Evolutionary conservation across 495 filamentous ascomycete species (phyloP), one percentile per base, ranked within the genome.

Genomic region (Penicillium crystallinum): DNA sequence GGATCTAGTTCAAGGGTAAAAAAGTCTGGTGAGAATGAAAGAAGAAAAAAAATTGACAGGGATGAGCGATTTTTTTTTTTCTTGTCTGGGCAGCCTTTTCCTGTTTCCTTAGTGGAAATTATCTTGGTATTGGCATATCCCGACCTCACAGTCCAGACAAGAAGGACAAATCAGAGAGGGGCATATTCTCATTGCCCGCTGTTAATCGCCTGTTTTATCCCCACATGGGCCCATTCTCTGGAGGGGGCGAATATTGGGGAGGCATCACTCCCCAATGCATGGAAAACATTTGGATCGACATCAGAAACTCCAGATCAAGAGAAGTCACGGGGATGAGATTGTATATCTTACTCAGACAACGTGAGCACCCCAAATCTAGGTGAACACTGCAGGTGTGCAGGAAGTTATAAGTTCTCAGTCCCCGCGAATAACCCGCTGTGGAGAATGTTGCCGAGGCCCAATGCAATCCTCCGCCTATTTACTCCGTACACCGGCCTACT

Each of bases 361-460:
- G 23, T 27, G 23, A 7, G 23, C 23, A 27, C 7, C 23, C 7
- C 7, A 27, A 3, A 27, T 27, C 23, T 7, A 7, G 23, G 23
- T 27, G n/a, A n/a, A n/a, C n/a, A n/a, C n/a, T n/a, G n/a, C n/a
- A n/a, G n/a, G n/a, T n/a, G n/a, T n/a, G n/a, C 23, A 27, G 6
- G 6, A 41, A 19, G 21, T 41, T 41, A 21, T 22, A 34, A 38
- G 9, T 18, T 27, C 4, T 4, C 0, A 37, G n/a, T 37, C 22
- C 46, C 22, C 21, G 23, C 22, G 4, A 17, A 17, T 17, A n/a
- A 12, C 37, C 18, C 37, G 18, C 6, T 39, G 38, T 18, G 37
- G 49, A 42, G 49, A 31, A 5, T 11, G 5, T 42, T 50, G 38
- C 49, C 49, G 38, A 43, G 49, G 49, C 43, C 15, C 49, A 51